Evolutionary conservation across 805 yeast genomes (phyloP).

Genomic region (Saccharomyces eubayanus): DNA sequence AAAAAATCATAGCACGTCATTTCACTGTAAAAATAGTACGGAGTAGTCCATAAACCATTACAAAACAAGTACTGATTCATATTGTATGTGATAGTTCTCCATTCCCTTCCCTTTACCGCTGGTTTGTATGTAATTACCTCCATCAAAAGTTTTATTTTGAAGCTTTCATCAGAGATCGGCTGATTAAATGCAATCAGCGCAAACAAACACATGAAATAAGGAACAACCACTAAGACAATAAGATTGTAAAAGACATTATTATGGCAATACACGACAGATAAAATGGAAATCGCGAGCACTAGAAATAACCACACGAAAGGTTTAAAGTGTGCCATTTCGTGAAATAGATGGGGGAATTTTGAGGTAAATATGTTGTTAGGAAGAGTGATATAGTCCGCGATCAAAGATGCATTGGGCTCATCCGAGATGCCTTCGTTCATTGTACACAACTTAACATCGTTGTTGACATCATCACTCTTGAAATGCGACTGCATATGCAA

Average conservation of each 20-base stretch:
- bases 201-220: too few species aligned
- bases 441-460: not conserved
- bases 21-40: too few species aligned
- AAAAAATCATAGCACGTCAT: too few species aligned
- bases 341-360: not conserved
- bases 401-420: not conserved
- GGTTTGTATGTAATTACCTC: not conserved
- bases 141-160: not conserved
- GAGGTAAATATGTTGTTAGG: not conserved
- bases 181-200: too few species aligned
- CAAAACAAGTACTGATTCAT: not conserved
- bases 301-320: not conserved
- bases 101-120: not conserved
- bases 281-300: not conserved
- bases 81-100: not conserved
- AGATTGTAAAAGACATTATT: not conserved
- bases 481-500: not conserved
- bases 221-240: too few species aligned
- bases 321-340: not conserved
- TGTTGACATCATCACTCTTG: not conserved
- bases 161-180: too few species aligned
- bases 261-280: not conserved
- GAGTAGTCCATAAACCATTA: not conserved
- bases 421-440: not conserved
- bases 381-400: not conserved